Evolutionary conservation across 2,329 filamentous ascomycete species (phyloP), one percentile per base, ranked within the genome.

Genomic region (Fusarium miscanthi): DNA sequence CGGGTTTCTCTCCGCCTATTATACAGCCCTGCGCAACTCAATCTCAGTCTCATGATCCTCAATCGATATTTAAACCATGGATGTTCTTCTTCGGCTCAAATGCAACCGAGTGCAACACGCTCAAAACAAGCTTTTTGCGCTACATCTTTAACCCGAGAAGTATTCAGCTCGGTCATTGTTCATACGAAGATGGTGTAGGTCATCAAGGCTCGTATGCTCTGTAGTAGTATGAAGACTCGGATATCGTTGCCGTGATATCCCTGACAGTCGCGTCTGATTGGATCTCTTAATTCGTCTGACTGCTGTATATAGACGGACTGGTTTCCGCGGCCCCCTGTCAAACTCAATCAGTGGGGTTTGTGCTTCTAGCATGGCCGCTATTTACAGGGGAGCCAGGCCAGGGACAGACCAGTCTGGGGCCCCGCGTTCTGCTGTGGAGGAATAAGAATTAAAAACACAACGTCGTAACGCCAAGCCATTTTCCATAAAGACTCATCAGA

Each of bases 171-270:
- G 49, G 49, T 38, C 11, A 38, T 52, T 3, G 12, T n/a, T 52
- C 5, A 38, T 3, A 38, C 49, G 49, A 52, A 52, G 49, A 6
- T 52, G 49, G 43, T 46, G 43, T 7, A 46, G 17, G 19, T 8
- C 25, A 16, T 30, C 3, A 27, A 27, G 0, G 3, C n/a, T 52
- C 6, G n/a, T 21, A 11, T 25, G 33, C 0, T 38, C 8, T 21
- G 21, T 52, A 12, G 14, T 27, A 9, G 33, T 12, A 25, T 52
- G 5, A 38, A n/a, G 3, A 5, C 23, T 52, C 49, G 49, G 49
- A 52, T 52, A 27, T 38, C 7, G 17, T 38, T 52, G 48, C 48
- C 48, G 48, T 52, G 48, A 52, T 35, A 52, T 52, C 49, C 49
- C 23, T 52, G 49, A 52, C 6, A 27, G 23, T 3, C 2, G 19